Conservation (phyloP, 2,329 filamentous ascomycete genomes). For the Ambrosiella xylebori region DNA sequence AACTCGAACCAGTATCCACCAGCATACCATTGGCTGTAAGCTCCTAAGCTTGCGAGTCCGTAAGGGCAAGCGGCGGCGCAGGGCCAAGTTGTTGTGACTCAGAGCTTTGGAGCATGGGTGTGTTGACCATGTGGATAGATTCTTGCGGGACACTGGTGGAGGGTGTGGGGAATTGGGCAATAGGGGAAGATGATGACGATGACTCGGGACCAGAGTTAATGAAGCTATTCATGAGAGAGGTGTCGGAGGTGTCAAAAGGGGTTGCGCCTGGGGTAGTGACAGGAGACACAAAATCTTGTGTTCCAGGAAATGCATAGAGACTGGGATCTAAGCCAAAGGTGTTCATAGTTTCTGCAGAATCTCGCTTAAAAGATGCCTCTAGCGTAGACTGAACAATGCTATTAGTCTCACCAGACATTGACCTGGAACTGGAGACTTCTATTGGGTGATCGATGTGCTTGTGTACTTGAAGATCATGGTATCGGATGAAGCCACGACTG, state of each 20-base stretch:
- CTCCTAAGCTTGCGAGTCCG: not conserved
- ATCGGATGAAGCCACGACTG: constrained; percentile 29
- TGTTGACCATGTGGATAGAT: not conserved
- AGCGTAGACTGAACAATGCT: not conserved
- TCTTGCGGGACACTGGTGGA: too few relatives aligned
- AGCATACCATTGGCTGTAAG: not conserved
- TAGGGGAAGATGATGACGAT: not conserved
- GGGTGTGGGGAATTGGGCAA: not conserved
- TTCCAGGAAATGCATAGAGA: too few relatives aligned
- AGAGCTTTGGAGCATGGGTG: not conserved
- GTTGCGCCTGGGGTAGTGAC: too few relatives aligned
- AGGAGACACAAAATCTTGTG: too few relatives aligned
- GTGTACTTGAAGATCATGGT: constrained; percentile 33
- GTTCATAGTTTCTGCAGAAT: too few relatives aligned
- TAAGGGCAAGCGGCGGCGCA: not conserved
- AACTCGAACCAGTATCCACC: not conserved
- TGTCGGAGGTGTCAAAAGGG: too few relatives aligned
- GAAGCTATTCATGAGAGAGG: too few relatives aligned
- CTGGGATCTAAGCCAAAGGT: too few relatives aligned
- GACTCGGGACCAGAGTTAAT: not conserved
- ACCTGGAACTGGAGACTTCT: not conserved
- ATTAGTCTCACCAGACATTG: not conserved
- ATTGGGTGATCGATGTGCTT: constrained; percentile 19
- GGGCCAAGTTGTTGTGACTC: not conserved
- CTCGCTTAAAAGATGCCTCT: too few relatives aligned